Evolutionary conservation across 305 asterid genomes (phyloP).

Genomic region (Plantago coronopus): DNA sequence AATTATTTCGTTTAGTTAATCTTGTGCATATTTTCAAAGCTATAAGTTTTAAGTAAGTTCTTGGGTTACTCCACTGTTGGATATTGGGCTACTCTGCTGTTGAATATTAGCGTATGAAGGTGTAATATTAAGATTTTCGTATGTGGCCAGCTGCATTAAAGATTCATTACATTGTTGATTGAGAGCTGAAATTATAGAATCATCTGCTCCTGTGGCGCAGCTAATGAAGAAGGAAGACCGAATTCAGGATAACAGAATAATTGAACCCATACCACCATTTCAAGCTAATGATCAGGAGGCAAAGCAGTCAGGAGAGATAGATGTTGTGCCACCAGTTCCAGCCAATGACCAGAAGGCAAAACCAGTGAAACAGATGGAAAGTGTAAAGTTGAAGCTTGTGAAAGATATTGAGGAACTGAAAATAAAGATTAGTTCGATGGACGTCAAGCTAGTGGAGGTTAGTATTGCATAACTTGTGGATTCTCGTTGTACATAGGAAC

Average conservation of each 20-base stretch:
- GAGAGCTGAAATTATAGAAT: background rate
- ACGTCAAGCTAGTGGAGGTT: conserved; percentile 65
- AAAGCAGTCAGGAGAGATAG: conserved; percentile 34
- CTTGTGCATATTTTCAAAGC: background rate
- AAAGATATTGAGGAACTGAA: conserved; percentile 53
- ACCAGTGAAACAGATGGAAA: conserved; percentile 39
- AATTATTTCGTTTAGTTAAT: background rate
- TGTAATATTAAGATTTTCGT: conserved; percentile 9
- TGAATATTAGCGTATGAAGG: background rate
- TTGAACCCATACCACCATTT: conserved; percentile 30
- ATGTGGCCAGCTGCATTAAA: conserved; percentile 2
- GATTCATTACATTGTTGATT: conserved; percentile 1
- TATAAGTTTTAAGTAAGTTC: background rate
- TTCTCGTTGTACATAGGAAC: conserved; percentile 9
- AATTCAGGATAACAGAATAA: conserved; percentile 27
- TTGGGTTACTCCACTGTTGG: too few relatives aligned
- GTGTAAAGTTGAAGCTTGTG: conserved; percentile 35
- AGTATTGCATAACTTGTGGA: conserved; percentile 24
- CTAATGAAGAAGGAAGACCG: conserved; percentile 33
- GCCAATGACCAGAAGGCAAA: conserved; percentile 33
- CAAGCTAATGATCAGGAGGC: conserved; percentile 29
- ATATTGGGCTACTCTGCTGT: too few relatives aligned
- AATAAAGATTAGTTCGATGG: conserved; percentile 47
- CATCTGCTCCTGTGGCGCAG: conserved; percentile 30
- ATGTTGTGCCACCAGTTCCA: background rate